Evolutionary conservation across 768 basidiomycete species (phyloP).

Genomic region (Agaricus blazei): DNA sequence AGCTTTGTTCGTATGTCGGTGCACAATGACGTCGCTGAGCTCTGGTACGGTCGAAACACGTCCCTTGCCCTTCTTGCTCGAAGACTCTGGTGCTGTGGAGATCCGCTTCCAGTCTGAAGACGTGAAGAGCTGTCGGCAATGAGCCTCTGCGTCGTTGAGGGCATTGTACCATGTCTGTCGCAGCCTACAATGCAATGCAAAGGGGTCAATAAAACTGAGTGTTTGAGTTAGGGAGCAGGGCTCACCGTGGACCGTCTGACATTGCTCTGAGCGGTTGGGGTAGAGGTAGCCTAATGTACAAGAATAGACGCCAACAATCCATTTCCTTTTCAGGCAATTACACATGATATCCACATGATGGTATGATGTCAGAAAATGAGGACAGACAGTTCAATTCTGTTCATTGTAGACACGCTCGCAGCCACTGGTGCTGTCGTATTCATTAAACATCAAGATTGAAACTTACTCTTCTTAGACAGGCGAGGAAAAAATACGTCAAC

Average conservation of each 20-base stretch:
- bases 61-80: conserved; percentile 58
- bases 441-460: too few species aligned
- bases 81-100: conserved; percentile 35
- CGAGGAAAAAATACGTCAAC: too few species aligned
- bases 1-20: conserved; percentile 61
- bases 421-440: too few species aligned
- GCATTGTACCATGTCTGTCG: conserved; percentile 80
- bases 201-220: conserved; percentile 3
- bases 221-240: not conserved
- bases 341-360: too few species aligned
- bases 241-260: conserved; percentile 30
- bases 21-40: conserved; percentile 68
- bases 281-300: too few species aligned
- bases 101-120: conserved; percentile 84
- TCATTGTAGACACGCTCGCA: too few species aligned
- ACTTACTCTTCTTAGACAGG: too few species aligned
- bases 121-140: conserved; percentile 73
- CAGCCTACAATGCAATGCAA: conserved; percentile 39
- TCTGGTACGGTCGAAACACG: conserved; percentile 50
- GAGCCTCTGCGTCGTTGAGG: conserved; percentile 66
- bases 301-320: too few species aligned
- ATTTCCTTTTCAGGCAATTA: too few species aligned
- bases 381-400: too few species aligned
- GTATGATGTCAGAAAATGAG: too few species aligned
- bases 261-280: conserved; percentile 13